Evolutionary conservation across 140 eudicot species (phyloP), one percentile per base, ranked within the genome.

Genomic region (Senecio squalidus): DNA sequence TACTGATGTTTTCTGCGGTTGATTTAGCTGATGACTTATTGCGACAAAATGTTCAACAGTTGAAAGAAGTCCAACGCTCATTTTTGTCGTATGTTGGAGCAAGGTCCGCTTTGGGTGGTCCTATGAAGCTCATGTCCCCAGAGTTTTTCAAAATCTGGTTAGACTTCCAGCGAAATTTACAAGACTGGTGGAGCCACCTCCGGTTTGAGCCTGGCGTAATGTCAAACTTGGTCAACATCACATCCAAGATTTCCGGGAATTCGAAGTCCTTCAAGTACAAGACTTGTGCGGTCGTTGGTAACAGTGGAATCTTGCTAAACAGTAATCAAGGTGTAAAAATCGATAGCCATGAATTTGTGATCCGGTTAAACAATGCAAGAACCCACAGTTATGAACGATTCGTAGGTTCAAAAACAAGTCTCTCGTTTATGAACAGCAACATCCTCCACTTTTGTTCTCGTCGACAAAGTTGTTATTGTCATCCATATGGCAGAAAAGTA

Each of bases 211-310:
- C 85, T 0, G 85, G 79, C 45, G 52, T 74, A 6, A 82, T 85
- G 94, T 63, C 75, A 23, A 76, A 86, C 52, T 28, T 80, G 77
- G 83, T 57, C n/a, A n/a, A n/a, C n/a, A n/a, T n/a, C n/a, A n/a
- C n/a, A n/a, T n/a, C n/a, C n/a, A n/a, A n/a, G n/a, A n/a, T n/a
- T n/a, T n/a, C 23, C 51, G 68, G 43, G 34, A 26, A 2, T 54
- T 78, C 16, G 54, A 60, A n/a, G n/a, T n/a, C n/a, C 28, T 25
- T 38, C 14, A 78, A 62, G 51, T 86, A 83, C 43, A 76, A 58
- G 62, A 75, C 84, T 9, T 91, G 98, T 73, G 98, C 98, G 7
- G 86, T 86, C 25, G 96, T 91, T 18, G 98, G 98, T 14, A 91
- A 86, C 20, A 91, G 98, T 64, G 98, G 96, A 67, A 86, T 91